Conservation (phyloP, 1,139 yeast species). For the Nakaseomyces sp. region DNA sequence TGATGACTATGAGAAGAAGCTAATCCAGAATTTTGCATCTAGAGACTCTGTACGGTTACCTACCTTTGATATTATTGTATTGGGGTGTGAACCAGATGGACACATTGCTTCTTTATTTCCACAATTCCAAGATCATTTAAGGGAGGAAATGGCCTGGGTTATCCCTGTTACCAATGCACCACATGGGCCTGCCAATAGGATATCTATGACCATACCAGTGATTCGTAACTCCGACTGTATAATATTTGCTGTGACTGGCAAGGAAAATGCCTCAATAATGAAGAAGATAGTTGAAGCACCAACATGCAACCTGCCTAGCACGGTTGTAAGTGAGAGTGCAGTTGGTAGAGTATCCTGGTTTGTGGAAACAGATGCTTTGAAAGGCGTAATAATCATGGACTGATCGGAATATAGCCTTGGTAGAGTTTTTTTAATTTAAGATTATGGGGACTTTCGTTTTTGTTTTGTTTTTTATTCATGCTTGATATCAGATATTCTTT, state of each 20-base stretch:
- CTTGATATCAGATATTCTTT: neutral
- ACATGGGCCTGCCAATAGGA: constrained; percentile 75
- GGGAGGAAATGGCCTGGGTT: constrained; percentile 93
- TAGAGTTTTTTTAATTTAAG: neutral
- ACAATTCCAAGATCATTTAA: constrained; percentile 67
- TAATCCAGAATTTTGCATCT: constrained; percentile 82
- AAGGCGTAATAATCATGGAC: constrained; percentile 37
- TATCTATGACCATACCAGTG: constrained; percentile 87
- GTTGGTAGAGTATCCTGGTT: constrained; percentile 96
- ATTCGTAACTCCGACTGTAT: constrained; percentile 88
- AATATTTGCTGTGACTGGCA: constrained; percentile 88
- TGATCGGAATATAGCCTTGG: neutral
- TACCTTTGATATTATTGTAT: constrained; percentile 75
- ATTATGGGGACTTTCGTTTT: too few relatives aligned
- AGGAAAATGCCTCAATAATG: constrained; percentile 87
- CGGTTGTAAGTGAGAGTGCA: constrained; percentile 88
- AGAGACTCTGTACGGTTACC: constrained; percentile 93
- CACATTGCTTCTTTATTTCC: constrained; percentile 95
- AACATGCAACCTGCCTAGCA: constrained; percentile 88
- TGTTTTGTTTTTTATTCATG: neutral
- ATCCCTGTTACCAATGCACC: constrained; percentile 91
- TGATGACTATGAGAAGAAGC: constrained; percentile 75
- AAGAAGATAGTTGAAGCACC: constrained; percentile 93
- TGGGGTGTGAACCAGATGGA: constrained; percentile 99
- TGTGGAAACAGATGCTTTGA: constrained; percentile 88